phyloP scores from a whole-genome alignment of 495 filamentous ascomycete species.

The Apiosordaria backusii region DNA sequence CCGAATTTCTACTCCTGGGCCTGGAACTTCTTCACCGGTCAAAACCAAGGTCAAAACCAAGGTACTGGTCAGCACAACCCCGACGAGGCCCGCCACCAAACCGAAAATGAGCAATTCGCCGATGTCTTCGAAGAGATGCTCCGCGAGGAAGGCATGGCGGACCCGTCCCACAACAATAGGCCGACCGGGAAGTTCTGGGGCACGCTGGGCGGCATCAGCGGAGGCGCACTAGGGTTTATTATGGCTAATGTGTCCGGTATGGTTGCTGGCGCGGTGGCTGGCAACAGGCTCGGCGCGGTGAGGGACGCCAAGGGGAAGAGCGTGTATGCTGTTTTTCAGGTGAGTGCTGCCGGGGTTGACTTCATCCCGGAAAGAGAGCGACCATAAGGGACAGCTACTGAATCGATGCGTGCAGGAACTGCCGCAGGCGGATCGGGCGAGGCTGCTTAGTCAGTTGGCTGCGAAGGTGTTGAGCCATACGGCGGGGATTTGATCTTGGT shows the following conservation, averaged over 20 bases:
- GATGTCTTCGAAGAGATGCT: conserved; percentile 97
- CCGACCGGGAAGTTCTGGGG: conserved; percentile 81
- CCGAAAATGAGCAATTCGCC: conserved; percentile 77
- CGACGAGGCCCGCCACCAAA: conserved; percentile 28
- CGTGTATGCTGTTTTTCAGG: conserved; percentile 84
- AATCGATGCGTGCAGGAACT: conserved; percentile 50
- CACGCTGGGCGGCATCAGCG: conserved; percentile 78
- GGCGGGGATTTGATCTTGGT: conserved; percentile 37
- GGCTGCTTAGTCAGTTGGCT: conserved; percentile 70
- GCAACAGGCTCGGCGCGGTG: conserved; percentile 83
- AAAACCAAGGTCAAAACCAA: conserved; percentile 7
- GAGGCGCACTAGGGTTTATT: conserved; percentile 91
- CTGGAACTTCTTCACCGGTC: conserved; percentile 48
- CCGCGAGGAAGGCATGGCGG: conserved; percentile 75
- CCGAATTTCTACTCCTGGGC: conserved; percentile 43
- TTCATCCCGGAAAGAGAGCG: conserved; percentile 1
- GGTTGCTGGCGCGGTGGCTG: conserved; percentile 86
- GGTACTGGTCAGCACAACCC: conserved; percentile 12
- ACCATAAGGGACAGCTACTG: conserved; percentile 3
- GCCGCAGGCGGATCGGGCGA: conserved; percentile 72
- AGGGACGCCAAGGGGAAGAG: conserved; percentile 90
- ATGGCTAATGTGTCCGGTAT: conserved; percentile 86
- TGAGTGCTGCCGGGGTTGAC: conserved; percentile 22
- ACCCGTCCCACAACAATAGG: conserved; percentile 50
- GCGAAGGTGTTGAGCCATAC: conserved; percentile 66